Evolutionary conservation across 2,329 filamentous ascomycete genomes (phyloP).

Genomic region (Trichophyton benhamiae): DNA sequence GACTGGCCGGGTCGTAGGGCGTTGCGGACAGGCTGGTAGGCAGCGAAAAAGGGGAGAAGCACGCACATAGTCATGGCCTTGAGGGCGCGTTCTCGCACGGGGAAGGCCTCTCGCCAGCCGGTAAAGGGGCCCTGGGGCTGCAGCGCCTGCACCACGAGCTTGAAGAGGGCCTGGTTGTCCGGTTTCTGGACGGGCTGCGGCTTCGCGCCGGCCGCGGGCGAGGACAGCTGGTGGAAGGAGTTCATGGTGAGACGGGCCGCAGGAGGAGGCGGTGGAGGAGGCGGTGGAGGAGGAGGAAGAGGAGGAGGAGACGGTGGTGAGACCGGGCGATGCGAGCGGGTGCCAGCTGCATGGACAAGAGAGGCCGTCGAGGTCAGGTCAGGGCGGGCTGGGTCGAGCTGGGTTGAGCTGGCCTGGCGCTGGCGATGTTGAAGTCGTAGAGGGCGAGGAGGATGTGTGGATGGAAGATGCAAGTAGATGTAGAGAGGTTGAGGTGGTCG

Average conservation of each 20-base stretch:
- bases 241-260: neutral
- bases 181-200: conserved; percentile 17
- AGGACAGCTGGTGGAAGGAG: neutral
- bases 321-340: neutral
- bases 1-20: no score
- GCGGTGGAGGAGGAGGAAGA: neutral
- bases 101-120: conserved; percentile 35
- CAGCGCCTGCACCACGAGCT: conserved; percentile 30
- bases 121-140: conserved; percentile 31
- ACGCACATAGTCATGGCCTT: conserved; percentile 15
- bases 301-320: neutral
- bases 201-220: conserved; percentile 7
- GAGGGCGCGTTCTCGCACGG: conserved; percentile 27
- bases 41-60: neutral
- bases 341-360: conserved; percentile 2
- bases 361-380: neutral
- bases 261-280: neutral
- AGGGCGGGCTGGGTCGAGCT: neutral
- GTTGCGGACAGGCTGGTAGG: neutral
- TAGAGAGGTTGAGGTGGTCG: neutral
- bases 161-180: conserved; percentile 22
- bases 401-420: neutral
- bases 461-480: no score
- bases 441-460: neutral
- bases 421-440: neutral